phyloP scores from a whole-genome alignment of 805 yeast genomes.

The Kuraishia ogatae region DNA sequence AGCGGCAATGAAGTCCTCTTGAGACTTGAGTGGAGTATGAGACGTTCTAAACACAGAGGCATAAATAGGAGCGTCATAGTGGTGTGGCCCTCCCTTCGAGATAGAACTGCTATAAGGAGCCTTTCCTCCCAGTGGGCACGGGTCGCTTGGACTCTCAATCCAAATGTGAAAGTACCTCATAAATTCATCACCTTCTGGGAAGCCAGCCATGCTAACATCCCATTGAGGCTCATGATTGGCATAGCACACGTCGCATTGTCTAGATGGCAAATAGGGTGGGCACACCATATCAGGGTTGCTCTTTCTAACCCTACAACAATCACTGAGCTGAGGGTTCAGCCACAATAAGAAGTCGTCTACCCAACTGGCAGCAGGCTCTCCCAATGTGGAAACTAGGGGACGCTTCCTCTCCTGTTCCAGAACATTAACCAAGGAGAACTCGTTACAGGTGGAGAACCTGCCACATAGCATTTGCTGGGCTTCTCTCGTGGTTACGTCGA shows the following conservation, averaged over 20 bases:
- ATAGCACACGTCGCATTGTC: slow-evolving; percentile 70
- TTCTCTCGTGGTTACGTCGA: slow-evolving; percentile 50
- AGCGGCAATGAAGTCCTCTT: slow-evolving; percentile 75
- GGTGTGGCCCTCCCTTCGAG: slow-evolving; percentile 17
- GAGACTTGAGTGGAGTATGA: slow-evolving; percentile 75
- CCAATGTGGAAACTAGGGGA: slow-evolving; percentile 51
- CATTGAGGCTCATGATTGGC: slow-evolving; percentile 51
- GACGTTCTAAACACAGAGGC: slow-evolving; percentile 73
- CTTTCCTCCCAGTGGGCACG: slow-evolving; percentile 92
- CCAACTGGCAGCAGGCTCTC: slow-evolving; percentile 88
- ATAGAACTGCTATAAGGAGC: slow-evolving; percentile 76
- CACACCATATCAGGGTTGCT: slow-evolving; percentile 47
- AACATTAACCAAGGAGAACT: slow-evolving; percentile 69
- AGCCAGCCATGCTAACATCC: slow-evolving; percentile 68
- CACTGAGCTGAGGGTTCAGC: slow-evolving; percentile 78
- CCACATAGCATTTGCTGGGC: slow-evolving; percentile 80
- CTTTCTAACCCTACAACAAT: slow-evolving; percentile 73
- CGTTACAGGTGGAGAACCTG: slow-evolving; percentile 75
- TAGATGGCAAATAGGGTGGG: slow-evolving; percentile 53
- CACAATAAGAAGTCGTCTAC: slow-evolving; percentile 83
- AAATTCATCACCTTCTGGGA: slow-evolving; percentile 68
- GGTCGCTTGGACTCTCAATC: slow-evolving; percentile 76
- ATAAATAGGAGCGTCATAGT: slow-evolving; percentile 22
- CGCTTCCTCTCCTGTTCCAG: slow-evolving; percentile 79
- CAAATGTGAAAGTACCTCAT: slow-evolving; percentile 67